A percentile compares a stretch with the other conserved stretches of the same genome.
phyloP scores from a whole-genome alignment of 768 basidiomycete genomes.

The Porphyrellus cyaneotinctus region DNA sequence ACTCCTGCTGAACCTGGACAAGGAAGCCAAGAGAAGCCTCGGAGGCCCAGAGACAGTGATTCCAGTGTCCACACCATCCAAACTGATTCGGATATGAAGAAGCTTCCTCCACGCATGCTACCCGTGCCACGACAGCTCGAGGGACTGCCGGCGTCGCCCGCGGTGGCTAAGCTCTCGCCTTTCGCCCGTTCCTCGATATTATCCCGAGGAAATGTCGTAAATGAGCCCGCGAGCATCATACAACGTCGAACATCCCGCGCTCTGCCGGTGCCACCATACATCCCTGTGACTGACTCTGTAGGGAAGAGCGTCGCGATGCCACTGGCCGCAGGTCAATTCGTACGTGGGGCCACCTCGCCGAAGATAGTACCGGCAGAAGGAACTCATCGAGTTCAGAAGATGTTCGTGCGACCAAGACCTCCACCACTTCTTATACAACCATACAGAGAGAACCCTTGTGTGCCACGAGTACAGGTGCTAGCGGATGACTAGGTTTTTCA shows the following conservation, averaged over 20 bases:
- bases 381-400: conserved; percentile 16
- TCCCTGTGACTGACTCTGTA: conserved; percentile 14
- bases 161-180: background rate
- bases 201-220: background rate
- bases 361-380: conserved; percentile 12
- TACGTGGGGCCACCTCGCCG: conserved; percentile 30
- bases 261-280: conserved; percentile 20
- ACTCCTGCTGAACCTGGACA: conserved; percentile 21
- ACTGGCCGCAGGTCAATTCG: conserved; percentile 24
- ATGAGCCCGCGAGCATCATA: background rate
- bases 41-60: conserved; percentile 3
- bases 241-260: conserved; percentile 8
- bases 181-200: background rate
- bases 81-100: background rate
- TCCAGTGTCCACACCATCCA: background rate
- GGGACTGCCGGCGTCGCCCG: background rate
- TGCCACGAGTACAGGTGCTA: conserved; percentile 11
- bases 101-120: background rate
- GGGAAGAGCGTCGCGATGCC: conserved; percentile 23
- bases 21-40: conserved; percentile 4
- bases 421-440: conserved; percentile 34
- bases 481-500: conserved; percentile 12
- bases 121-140: background rate
- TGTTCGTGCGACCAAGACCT: conserved; percentile 40
- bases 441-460: conserved; percentile 2